phyloP scores from a whole-genome alignment of 495 filamentous ascomycete species.

The Cercophora scortea region DNA sequence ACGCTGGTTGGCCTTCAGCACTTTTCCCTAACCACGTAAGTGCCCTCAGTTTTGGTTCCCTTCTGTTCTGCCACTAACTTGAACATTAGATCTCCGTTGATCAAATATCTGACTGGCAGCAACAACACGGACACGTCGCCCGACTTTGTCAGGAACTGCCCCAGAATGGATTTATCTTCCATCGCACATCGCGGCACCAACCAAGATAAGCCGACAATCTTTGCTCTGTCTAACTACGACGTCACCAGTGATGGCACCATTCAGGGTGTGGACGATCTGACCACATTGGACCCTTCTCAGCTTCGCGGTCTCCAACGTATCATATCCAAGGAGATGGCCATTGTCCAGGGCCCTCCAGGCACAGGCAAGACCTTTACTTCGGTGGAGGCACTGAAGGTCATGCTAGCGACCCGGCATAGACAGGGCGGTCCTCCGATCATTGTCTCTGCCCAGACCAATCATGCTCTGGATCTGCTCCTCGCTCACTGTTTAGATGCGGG shows the following conservation, averaged over 20 bases:
- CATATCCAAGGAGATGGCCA: conserved; percentile 62
- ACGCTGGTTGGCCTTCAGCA: conserved; percentile 67
- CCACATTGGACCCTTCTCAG: conserved; percentile 62
- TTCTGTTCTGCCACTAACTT: no score
- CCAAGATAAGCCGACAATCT: background rate
- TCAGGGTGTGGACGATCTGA: conserved; percentile 22
- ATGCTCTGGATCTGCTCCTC: conserved; percentile 84
- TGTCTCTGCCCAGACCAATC: conserved; percentile 82
- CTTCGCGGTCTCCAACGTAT: conserved; percentile 59
- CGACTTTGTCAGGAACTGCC: conserved; percentile 19
- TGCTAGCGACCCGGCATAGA: conserved; percentile 47
- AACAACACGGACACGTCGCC: conserved; percentile 29
- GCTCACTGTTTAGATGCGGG: conserved; percentile 57
- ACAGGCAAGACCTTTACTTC: conserved; percentile 85
- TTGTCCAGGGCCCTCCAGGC: conserved; percentile 87
- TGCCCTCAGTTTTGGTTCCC: no score
- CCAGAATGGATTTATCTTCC: conserved; percentile 26
- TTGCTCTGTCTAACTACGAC: conserved; percentile 3
- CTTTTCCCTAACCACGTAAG: no score
- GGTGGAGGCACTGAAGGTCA: conserved; percentile 57
- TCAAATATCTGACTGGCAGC: conserved; percentile 35
- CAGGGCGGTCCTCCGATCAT: conserved; percentile 44
- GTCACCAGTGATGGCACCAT: conserved; percentile 6
- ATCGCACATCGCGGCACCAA: conserved; percentile 13
- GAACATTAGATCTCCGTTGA: conserved; percentile 20